A percentile compares a stretch with the other conserved stretches of the same genome.
Evolutionary conservation across 2,329 filamentous ascomycete species (phyloP).

Genomic region (Dothistroma septosporum): DNA sequence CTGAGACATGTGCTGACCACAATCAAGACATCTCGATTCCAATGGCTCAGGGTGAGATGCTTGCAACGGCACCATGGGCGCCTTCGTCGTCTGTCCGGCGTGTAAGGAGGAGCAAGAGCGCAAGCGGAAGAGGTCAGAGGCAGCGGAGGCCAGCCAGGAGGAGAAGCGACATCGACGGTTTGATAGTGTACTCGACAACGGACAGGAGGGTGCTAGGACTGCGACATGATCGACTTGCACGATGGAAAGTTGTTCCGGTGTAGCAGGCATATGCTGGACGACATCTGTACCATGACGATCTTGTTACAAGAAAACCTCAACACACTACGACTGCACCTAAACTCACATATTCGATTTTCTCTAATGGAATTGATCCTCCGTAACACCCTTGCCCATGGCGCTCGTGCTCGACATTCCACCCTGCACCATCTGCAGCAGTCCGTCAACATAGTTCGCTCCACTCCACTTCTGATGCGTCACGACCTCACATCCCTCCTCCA

Average conservation of each 20-base stretch:
- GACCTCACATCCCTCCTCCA: slow-evolving; percentile 83
- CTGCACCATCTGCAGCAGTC: slow-evolving; percentile 93
- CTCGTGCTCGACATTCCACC: slow-evolving; percentile 87
- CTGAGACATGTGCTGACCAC: not conserved
- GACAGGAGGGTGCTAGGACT: not conserved
- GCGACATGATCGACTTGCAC: too few relatives aligned
- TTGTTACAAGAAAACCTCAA: not conserved
- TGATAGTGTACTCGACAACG: not conserved
- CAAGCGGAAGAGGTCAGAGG: not conserved
- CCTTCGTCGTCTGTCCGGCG: not conserved
- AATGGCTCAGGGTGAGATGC: not conserved
- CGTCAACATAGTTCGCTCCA: slow-evolving; percentile 90
- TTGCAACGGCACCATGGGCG: not conserved
- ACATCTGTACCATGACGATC: too few relatives aligned
- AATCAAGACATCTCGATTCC: not conserved
- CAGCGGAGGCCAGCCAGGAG: not conserved
- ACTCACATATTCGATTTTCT: not conserved
- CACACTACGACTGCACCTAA: not conserved
- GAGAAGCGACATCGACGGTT: not conserved
- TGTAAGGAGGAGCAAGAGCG: not conserved
- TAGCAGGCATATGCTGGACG: too few relatives aligned
- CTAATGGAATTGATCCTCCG: slow-evolving; percentile 83
- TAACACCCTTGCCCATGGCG: slow-evolving; percentile 96
- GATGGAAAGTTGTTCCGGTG: too few relatives aligned
- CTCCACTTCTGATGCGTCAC: slow-evolving; percentile 99